Evolutionary conservation across 805 yeast genomes (phyloP).

Genomic region (Pichia scutulata): DNA sequence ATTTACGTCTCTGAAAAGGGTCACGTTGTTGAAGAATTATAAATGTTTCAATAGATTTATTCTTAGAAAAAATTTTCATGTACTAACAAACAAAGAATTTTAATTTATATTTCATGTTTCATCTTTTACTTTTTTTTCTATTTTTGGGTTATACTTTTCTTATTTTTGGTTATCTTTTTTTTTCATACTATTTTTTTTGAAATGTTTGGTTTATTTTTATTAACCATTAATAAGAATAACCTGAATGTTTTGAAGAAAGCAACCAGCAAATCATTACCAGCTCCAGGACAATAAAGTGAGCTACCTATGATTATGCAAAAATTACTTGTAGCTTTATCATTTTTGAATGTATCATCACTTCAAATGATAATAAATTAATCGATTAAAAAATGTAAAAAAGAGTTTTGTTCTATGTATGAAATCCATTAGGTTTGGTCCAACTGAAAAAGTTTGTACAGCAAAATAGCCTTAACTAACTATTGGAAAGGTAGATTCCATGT

Average conservation of each 20-base stretch:
- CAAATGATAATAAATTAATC: neutral
- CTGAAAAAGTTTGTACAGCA: neutral
- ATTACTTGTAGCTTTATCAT: constrained; percentile 1
- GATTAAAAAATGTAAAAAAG: neutral
- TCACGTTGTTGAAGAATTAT: constrained; percentile 51
- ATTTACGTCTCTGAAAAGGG: constrained; percentile 97
- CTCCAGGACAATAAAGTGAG: constrained; percentile 23
- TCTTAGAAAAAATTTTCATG: neutral
- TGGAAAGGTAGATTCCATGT: neutral
- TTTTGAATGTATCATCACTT: constrained; percentile 10
- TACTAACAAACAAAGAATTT: neutral
- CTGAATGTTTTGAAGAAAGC: neutral
- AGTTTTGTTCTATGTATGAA: neutral
- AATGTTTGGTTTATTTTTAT: constrained; percentile 1
- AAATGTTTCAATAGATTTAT: constrained; percentile 3
- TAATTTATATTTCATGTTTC: neutral
- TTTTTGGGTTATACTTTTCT: neutral
- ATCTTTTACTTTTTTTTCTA: neutral
- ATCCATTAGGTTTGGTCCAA: neutral
- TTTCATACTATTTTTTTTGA: constrained; percentile 2
- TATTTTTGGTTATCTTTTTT: constrained; percentile 1
- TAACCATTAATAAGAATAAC: neutral
- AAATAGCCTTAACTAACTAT: neutral
- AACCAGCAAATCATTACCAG: constrained; percentile 28
- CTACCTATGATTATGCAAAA: constrained; percentile 29